Percentiles rank a stretch among this genome's conserved stretches.
Evolutionary conservation across 768 basidiomycete species (phyloP).

Genomic region (Tylopilus balloui): DNA sequence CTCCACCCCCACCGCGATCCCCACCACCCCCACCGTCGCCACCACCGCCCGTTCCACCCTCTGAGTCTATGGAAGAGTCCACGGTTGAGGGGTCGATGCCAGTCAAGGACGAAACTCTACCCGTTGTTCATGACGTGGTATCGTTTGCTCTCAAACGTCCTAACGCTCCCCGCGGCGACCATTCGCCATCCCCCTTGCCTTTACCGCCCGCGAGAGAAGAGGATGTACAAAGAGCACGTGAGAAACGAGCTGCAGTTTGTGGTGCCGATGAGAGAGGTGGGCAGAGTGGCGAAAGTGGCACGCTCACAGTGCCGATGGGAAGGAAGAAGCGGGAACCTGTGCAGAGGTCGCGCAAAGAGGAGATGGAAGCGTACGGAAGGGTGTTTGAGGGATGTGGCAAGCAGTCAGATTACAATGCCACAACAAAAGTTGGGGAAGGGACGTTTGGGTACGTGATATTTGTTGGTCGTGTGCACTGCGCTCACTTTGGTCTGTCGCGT

Average conservation of each 20-base stretch:
- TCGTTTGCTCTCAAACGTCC: slow-evolving; percentile 45
- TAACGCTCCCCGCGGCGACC: slow-evolving; percentile 41
- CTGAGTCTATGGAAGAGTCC: slow-evolving; percentile 35
- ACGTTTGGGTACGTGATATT: slow-evolving; percentile 81
- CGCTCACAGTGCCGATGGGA: neutral
- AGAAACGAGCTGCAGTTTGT: slow-evolving; percentile 18
- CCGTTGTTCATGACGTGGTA: slow-evolving; percentile 35
- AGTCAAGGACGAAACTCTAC: slow-evolving; percentile 32
- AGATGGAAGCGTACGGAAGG: slow-evolving; percentile 63
- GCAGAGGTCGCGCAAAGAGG: slow-evolving; percentile 57
- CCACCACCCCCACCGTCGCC: slow-evolving; percentile 26
- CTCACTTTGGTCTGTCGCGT: slow-evolving; percentile 7
- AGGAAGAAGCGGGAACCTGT: slow-evolving; percentile 40
- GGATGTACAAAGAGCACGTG: slow-evolving; percentile 23
- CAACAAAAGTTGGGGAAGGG: slow-evolving; percentile 90
- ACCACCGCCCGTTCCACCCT: too few relatives aligned
- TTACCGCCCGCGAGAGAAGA: slow-evolving; percentile 30
- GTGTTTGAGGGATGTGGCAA: slow-evolving; percentile 65
- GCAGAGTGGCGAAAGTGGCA: slow-evolving; percentile 1
- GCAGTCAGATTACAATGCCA: slow-evolving; percentile 72
- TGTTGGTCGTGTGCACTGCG: neutral
- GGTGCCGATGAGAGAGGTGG: slow-evolving; percentile 8
- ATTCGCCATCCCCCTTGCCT: slow-evolving; percentile 42
- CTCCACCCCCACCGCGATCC: slow-evolving; percentile 22
- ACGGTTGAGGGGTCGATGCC: slow-evolving; percentile 2